These are phyloP conservation scores for Ceraceosorus bombacis DNA, from an alignment of 1,284 basidiomycete genomes.

Conservation along the genomic window DNA sequence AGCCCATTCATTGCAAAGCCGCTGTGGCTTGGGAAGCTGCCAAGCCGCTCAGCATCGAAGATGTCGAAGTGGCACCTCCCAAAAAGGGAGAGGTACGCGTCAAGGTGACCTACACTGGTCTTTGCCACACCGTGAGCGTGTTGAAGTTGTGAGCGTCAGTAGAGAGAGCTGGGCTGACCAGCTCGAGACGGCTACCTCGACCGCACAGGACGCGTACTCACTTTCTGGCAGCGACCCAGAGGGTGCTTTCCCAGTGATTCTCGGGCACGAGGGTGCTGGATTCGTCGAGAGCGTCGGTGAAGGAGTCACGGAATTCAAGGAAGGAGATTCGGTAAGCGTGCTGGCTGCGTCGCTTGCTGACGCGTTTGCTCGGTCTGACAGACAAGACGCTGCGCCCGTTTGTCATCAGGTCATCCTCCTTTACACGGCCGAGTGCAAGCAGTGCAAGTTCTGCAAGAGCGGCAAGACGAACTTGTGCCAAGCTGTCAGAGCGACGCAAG, in stretches of 20 bases:
- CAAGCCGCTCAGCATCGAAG: slow-evolving; percentile 79
- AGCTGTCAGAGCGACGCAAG: slow-evolving; percentile 81
- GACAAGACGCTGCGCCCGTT: background rate
- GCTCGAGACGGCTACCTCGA: background rate
- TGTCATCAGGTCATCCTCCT: slow-evolving; percentile 62
- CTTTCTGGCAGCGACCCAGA: slow-evolving; percentile 94
- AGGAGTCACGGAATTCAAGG: slow-evolving; percentile 76
- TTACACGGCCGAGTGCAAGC: slow-evolving; percentile 44
- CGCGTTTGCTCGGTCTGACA: background rate
- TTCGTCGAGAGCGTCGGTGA: slow-evolving; percentile 82
- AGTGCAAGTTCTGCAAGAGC: slow-evolving; percentile 76
- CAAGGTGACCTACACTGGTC: slow-evolving; percentile 82
- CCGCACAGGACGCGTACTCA: slow-evolving; percentile 72
- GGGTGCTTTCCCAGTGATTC: slow-evolving; percentile 89
- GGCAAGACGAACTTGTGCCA: slow-evolving; percentile 77
- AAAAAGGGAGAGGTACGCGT: slow-evolving; percentile 85
- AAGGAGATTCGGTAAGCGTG: slow-evolving; percentile 50
- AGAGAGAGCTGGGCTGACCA: too few relatives aligned
- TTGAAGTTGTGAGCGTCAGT: too few relatives aligned
- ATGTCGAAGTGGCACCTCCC: slow-evolving; percentile 87
- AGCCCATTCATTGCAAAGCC: slow-evolving; percentile 53
- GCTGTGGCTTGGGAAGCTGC: slow-evolving; percentile 94
- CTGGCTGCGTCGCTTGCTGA: background rate
- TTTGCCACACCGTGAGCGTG: slow-evolving; percentile 75
- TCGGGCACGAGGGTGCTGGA: slow-evolving; percentile 55